Percentiles rank a stretch among this genome's conserved stretches.
phyloP scores from a whole-genome alignment of 371 early-diverging fungal genomes.

The Mortierella sp. region DNA sequence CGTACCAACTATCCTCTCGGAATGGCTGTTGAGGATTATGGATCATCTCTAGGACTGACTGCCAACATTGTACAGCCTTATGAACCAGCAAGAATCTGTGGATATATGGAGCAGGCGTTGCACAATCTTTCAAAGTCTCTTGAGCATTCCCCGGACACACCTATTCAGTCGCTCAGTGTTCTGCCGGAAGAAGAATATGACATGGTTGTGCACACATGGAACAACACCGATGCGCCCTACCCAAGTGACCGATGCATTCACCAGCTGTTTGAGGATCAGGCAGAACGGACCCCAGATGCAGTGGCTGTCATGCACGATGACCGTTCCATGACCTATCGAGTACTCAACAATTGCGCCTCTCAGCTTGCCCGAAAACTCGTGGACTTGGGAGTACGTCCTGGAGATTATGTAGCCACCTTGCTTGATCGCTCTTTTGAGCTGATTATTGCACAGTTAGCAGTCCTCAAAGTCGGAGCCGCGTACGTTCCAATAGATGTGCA shows the following conservation, averaged over 20 bases:
- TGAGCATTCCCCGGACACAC: constrained; percentile 4
- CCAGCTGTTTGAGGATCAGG: constrained; percentile 18
- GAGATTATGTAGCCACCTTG: constrained; percentile 3
- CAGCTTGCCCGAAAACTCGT: constrained; percentile 10
- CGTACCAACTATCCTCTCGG: constrained; percentile 17
- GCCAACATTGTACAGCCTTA: background rate
- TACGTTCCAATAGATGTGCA: constrained; percentile 21
- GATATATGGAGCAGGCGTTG: constrained; percentile 18
- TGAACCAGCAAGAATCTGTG: constrained; percentile 1
- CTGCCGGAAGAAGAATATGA: background rate
- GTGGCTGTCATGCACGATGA: constrained; percentile 16
- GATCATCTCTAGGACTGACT: constrained; percentile 9
- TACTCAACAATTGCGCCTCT: constrained; percentile 7
- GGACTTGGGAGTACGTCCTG: constrained; percentile 7
- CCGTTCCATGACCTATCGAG: constrained; percentile 8
- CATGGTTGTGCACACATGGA: constrained; percentile 5
- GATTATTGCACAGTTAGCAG: constrained; percentile 3
- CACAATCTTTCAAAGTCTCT: constrained; percentile 1
- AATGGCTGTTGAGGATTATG: constrained; percentile 12
- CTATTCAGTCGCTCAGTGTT: background rate
- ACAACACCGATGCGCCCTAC: background rate
- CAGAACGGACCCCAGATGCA: background rate
- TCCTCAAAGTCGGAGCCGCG: constrained; percentile 18
- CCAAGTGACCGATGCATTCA: constrained; percentile 4
- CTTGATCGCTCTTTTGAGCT: constrained; percentile 7